Percentiles rank a stretch among this genome's conserved stretches.
These are phyloP conservation scores for Pleurostoma richardsiae DNA, from an alignment of 2,329 filamentous ascomycete species.

Conservation along the genomic window DNA sequence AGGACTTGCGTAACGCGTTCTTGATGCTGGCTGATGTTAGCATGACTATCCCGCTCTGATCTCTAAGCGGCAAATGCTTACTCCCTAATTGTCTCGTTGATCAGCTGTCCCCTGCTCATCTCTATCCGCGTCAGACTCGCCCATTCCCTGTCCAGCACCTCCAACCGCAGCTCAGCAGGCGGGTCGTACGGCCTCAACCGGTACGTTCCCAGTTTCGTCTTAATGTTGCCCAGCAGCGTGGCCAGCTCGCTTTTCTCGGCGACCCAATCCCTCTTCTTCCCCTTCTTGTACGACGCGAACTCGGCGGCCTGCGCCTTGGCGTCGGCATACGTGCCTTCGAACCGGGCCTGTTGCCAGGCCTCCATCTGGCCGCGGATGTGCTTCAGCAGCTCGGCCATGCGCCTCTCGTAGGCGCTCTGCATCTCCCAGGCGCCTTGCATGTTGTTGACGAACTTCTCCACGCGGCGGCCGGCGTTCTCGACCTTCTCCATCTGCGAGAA, in stretches of 20 bases:
- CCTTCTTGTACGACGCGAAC: conserved; percentile 86
- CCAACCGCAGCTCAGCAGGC: conserved; percentile 74
- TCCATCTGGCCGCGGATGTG: conserved; percentile 69
- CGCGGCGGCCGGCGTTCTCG: conserved; percentile 90
- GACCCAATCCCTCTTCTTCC: conserved; percentile 90
- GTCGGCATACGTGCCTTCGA: conserved; percentile 88
- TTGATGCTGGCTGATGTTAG: conserved; percentile 63
- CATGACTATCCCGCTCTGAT: conserved; percentile 12
- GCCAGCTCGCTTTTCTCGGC: conserved; percentile 95
- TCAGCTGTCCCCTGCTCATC: conserved; percentile 82
- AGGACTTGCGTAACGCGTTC: conserved; percentile 84
- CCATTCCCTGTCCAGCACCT: conserved; percentile 82
- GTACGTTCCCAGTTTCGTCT: conserved; percentile 96
- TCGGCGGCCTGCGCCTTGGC: conserved; percentile 80
- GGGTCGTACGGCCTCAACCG: conserved; percentile 87
- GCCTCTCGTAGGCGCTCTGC: conserved; percentile 91
- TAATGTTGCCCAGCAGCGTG: conserved; percentile 93
- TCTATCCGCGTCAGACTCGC: conserved; percentile 73
- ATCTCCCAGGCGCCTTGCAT: conserved; percentile 99
- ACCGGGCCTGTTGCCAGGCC: conserved; percentile 72
- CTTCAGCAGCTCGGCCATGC: conserved; percentile 78
- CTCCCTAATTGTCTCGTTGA: conserved; percentile 98
- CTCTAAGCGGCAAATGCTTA: conserved; percentile 30
- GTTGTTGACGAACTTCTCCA: conserved; percentile 97
- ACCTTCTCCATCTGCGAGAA: conserved; percentile 99